A percentile compares a stretch with the other conserved stretches of the same genome.
Evolutionary conservation across 805 yeast genomes (phyloP).

Genomic region (Cyberlindnera japonica): DNA sequence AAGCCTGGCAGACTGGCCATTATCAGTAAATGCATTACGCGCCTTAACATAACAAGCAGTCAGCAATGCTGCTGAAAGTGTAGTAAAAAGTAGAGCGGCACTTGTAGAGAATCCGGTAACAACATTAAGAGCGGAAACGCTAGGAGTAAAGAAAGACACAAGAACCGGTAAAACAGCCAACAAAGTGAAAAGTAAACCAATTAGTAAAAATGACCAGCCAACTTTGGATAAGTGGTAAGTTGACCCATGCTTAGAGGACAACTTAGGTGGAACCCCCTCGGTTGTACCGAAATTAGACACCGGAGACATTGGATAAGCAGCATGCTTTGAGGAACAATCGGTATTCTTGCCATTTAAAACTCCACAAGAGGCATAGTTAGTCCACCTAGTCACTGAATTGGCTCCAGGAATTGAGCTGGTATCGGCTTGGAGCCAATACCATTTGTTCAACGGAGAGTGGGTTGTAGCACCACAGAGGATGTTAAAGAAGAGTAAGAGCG

Average conservation of each 20-base stretch:
- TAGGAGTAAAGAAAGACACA: constrained; percentile 23
- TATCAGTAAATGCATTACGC: constrained; percentile 41
- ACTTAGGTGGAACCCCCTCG: constrained; percentile 49
- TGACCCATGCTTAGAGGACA: constrained; percentile 44
- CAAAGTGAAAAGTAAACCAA: constrained; percentile 53
- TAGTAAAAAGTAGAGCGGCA: constrained; percentile 41
- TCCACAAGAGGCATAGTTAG: constrained; percentile 65
- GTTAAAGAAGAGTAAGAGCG: constrained; percentile 55
- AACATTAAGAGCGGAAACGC: constrained; percentile 16
- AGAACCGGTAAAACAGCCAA: constrained; percentile 41
- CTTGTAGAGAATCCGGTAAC: constrained; percentile 23
- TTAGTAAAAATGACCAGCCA: constrained; percentile 59
- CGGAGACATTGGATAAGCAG: constrained; percentile 89
- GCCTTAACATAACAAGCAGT: constrained; percentile 59
- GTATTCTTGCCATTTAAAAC: constrained; percentile 40
- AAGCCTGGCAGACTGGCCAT: constrained; percentile 39
- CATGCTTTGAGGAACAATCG: constrained; percentile 49
- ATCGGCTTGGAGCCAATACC: constrained; percentile 80
- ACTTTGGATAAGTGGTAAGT: constrained; percentile 67
- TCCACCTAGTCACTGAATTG: constrained; percentile 63
- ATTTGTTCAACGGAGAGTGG: constrained; percentile 51
- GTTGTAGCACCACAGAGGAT: constrained; percentile 62
- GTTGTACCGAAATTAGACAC: constrained; percentile 61
- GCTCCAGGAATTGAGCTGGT: constrained; percentile 46
- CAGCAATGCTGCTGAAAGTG: constrained; percentile 43